phyloP scores from a whole-genome alignment of 139 green algal species.

The Chlamydomonas incerta region DNA sequence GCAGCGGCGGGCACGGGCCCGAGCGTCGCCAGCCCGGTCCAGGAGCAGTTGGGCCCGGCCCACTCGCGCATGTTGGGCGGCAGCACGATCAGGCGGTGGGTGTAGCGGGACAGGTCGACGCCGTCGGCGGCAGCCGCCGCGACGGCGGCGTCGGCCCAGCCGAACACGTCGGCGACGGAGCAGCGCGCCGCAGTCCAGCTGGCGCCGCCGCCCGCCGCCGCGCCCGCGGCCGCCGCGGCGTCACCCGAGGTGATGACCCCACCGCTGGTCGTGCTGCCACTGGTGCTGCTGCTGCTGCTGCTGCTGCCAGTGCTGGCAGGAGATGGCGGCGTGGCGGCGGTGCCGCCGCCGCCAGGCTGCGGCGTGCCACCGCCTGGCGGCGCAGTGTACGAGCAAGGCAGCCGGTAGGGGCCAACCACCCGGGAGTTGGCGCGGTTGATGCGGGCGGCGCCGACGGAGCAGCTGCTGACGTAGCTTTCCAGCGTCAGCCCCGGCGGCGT shows the following conservation, averaged over 20 bases:
- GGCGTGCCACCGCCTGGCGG: not conserved
- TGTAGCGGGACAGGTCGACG: slow-evolving; percentile 24
- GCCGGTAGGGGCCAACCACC: not conserved
- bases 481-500: not conserved
- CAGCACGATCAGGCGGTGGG: slow-evolving; percentile 41
- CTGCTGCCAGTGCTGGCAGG: too few species aligned
- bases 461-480: not conserved
- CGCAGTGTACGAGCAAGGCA: slow-evolving; percentile 13
- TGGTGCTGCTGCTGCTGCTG: too few species aligned
- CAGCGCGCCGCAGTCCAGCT: slow-evolving; percentile 19
- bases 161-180: slow-evolving; percentile 23
- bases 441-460: not conserved
- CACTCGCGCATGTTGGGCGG: not conserved
- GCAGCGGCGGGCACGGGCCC: slow-evolving; percentile 2
- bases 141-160: slow-evolving; percentile 35
- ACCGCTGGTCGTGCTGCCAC: not conserved
- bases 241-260: not conserved
- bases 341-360: not conserved
- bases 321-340: not conserved
- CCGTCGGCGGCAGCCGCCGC: slow-evolving; percentile 19
- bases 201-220: not conserved
- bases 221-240: not conserved
- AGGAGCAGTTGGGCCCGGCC: slow-evolving; percentile 16
- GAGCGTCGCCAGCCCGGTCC: slow-evolving; percentile 26
- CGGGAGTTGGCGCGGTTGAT: slow-evolving; percentile 12